Evolutionary conservation across 2,329 filamentous ascomycete genomes (phyloP).

Genomic region (Macrophomina tecta): DNA sequence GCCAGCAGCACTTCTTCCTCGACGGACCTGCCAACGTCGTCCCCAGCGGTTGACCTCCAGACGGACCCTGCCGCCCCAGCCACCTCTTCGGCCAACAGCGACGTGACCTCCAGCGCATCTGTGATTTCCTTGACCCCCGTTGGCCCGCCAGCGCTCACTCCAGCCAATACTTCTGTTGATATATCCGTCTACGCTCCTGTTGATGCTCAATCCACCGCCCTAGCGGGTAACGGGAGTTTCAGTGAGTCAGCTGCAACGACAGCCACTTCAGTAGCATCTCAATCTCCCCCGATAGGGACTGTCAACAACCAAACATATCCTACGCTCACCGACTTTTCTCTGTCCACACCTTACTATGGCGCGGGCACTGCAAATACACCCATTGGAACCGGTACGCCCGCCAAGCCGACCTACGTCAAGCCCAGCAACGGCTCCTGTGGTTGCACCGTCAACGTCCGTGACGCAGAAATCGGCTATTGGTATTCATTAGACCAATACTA

Average conservation of each 20-base stretch:
- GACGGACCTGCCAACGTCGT: not conserved
- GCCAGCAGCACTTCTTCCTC: not conserved
- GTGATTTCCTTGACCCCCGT: not conserved
- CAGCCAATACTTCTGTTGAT: not conserved
- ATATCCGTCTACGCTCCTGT: not conserved
- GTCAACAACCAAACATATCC: conserved; percentile 1
- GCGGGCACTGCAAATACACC: not conserved
- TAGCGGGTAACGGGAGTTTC: not conserved
- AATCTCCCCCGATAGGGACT: not conserved
- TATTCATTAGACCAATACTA: conserved; percentile 31
- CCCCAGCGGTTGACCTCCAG: not conserved
- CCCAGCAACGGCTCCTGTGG: conserved; percentile 28
- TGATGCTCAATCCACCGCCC: not conserved
- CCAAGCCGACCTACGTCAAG: conserved; percentile 4
- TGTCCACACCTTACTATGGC: not conserved
- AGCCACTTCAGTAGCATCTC: not conserved
- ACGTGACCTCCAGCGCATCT: not conserved
- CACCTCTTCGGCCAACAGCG: not conserved
- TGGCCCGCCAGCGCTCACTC: not conserved
- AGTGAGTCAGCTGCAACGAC: not conserved
- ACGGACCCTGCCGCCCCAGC: not conserved
- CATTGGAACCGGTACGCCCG: not conserved
- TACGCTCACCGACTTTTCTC: conserved; percentile 1
- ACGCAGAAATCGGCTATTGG: conserved; percentile 43
- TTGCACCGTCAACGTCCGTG: conserved; percentile 44